Evolutionary conservation across 176 grass and related monocot species (phyloP).

Genomic region (Pontederia paniculata): DNA sequence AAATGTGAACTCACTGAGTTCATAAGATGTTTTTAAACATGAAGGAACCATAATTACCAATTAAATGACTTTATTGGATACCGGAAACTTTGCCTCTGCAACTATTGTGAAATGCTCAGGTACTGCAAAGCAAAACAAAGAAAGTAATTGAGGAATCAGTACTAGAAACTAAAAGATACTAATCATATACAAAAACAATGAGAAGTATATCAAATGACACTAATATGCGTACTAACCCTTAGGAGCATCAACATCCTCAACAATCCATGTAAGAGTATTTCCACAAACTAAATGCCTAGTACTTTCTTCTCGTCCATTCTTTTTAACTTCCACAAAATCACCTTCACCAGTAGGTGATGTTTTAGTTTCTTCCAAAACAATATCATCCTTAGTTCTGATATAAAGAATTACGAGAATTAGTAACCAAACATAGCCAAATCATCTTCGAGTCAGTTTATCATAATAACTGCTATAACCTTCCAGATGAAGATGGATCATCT

Average conservation of each 20-base stretch:
- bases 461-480: slow-evolving; percentile 42
- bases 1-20: slow-evolving; percentile 22
- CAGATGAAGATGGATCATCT: slow-evolving; percentile 34
- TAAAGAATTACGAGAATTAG: slow-evolving; percentile 9
- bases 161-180: background rate
- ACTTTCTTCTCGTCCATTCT: slow-evolving; percentile 39
- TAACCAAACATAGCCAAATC: background rate
- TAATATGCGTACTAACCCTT: slow-evolving; percentile 35
- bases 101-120: slow-evolving; percentile 56
- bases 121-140: slow-evolving; percentile 33
- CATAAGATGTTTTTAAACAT: slow-evolving; percentile 15
- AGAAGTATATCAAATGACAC: background rate
- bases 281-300: slow-evolving; percentile 1
- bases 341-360: slow-evolving; percentile 26
- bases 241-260: slow-evolving; percentile 59
- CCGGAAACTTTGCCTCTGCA: slow-evolving; percentile 63
- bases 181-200: background rate
- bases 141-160: background rate
- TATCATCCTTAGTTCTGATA: slow-evolving; percentile 32
- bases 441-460: slow-evolving; percentile 9
- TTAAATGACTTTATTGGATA: slow-evolving; percentile 26
- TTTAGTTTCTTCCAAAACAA: slow-evolving; percentile 29
- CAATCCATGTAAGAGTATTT: slow-evolving; percentile 37
- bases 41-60: slow-evolving; percentile 2
- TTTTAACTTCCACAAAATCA: slow-evolving; percentile 30